phyloP scores from a whole-genome alignment of 352 stramenopile genomes.

The Pythium brachiatum region DNA sequence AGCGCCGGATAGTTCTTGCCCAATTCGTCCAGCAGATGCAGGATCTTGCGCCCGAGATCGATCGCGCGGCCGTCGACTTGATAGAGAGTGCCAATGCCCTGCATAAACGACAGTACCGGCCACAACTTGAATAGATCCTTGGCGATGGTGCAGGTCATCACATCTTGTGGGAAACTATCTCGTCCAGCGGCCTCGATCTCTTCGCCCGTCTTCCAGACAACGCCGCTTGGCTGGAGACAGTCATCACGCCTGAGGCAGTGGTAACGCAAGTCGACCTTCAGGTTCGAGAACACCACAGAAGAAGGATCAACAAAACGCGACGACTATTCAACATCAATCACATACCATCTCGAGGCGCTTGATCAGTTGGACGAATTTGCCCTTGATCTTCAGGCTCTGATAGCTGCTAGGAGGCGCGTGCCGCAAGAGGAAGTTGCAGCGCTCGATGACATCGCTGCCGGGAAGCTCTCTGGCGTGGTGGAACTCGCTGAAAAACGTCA shows the following conservation, averaged over 20 bases:
- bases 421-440: constrained; percentile 29
- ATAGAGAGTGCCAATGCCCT: constrained; percentile 33
- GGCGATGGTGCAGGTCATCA: constrained; percentile 30
- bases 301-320: constrained; percentile 11
- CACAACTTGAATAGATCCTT: constrained; percentile 34
- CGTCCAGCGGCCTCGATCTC: constrained; percentile 30
- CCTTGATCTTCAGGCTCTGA: constrained; percentile 26
- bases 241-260: constrained; percentile 36
- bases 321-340: constrained; percentile 7
- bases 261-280: constrained; percentile 26
- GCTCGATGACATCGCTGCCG: constrained; percentile 29
- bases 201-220: constrained; percentile 32
- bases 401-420: constrained; percentile 28
- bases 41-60: constrained; percentile 30
- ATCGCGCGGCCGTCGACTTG: constrained; percentile 31
- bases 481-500: constrained; percentile 35
- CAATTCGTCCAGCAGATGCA: constrained; percentile 29
- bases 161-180: constrained; percentile 29
- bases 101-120: constrained; percentile 31
- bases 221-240: constrained; percentile 29
- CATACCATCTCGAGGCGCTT: constrained; percentile 32
- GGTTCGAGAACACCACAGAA: constrained; percentile 20
- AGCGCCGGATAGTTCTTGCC: constrained; percentile 27
- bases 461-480: constrained; percentile 25
- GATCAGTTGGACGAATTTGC: constrained; percentile 30